Evolutionary conservation across 768 basidiomycete species (phyloP).

Genomic region (Lactarius psammicola): DNA sequence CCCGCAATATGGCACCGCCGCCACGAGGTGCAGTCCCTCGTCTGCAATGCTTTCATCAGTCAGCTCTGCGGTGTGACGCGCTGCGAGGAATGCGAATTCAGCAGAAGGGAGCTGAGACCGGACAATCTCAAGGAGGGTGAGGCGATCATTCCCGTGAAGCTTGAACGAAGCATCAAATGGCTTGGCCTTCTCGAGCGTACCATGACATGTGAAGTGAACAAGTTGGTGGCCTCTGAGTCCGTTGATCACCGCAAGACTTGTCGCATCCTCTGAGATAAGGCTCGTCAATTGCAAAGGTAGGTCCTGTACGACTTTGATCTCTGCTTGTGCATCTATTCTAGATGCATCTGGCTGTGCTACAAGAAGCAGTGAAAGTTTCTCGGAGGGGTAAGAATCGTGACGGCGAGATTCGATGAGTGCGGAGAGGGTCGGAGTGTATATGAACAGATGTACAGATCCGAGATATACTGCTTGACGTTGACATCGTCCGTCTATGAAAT

Average conservation of each 20-base stretch:
- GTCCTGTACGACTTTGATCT: neutral
- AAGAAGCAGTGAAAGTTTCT: neutral
- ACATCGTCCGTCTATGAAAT: neutral
- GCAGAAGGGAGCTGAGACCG: neutral
- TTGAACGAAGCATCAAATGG: slow-evolving; percentile 1
- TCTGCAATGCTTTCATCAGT: too few relatives aligned
- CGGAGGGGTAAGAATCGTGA: slow-evolving; percentile 2
- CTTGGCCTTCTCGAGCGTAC: neutral
- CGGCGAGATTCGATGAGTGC: slow-evolving; percentile 3
- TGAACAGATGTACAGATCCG: slow-evolving; percentile 12
- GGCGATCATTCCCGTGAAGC: neutral
- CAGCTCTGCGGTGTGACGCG: slow-evolving; percentile 1
- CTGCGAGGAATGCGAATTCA: slow-evolving; percentile 15
- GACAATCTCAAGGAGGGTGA: neutral
- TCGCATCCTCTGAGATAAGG: too few relatives aligned
- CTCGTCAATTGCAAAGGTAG: too few relatives aligned
- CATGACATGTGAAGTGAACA: neutral
- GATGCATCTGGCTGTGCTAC: neutral
- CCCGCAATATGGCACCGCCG: too few relatives aligned
- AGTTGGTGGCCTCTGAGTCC: neutral
- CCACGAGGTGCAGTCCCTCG: too few relatives aligned
- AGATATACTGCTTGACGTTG: neutral
- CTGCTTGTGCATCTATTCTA: neutral
- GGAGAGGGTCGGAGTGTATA: neutral
- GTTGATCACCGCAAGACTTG: neutral